Percentiles rank a stretch among this genome's conserved stretches.
phyloP scores from a whole-genome alignment of 2,329 filamentous ascomycete species.

The Phoma sp. region DNA sequence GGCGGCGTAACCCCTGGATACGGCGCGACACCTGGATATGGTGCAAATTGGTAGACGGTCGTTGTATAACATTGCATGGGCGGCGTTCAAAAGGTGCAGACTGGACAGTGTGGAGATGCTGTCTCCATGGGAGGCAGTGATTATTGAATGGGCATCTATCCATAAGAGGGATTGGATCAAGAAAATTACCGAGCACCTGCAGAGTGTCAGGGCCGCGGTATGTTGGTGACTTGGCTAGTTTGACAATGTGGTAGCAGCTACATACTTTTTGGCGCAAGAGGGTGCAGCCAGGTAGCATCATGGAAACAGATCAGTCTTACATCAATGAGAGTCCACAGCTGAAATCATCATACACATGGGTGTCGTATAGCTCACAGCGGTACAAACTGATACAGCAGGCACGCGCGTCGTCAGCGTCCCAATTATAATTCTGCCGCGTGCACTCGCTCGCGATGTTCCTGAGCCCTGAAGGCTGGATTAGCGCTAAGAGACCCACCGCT shows the following conservation, averaged over 20 bases:
- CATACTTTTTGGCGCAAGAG: too few relatives aligned
- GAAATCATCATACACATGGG: too few relatives aligned
- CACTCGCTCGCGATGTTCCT: not conserved
- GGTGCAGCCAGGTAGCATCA: too few relatives aligned
- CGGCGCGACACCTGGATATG: constrained; percentile 66
- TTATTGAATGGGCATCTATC: constrained; percentile 2
- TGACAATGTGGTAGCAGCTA: too few relatives aligned
- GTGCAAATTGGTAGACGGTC: constrained; percentile 18
- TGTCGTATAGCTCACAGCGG: not conserved
- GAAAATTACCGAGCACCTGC: too few relatives aligned
- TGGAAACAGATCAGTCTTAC: too few relatives aligned
- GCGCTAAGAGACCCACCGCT: not conserved
- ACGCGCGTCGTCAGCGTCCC: not conserved
- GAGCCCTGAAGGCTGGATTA: constrained; percentile 1
- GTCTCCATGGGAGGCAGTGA: not conserved
- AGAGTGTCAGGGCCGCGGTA: too few relatives aligned
- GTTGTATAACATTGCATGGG: constrained; percentile 37
- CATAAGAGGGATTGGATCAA: not conserved
- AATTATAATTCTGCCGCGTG: not conserved
- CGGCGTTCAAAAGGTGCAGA: constrained; percentile 27
- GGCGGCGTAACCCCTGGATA: constrained; percentile 59
- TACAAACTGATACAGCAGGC: not conserved
- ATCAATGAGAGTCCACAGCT: too few relatives aligned
- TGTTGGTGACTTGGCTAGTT: too few relatives aligned
- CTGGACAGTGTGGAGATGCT: not conserved